phyloP scores from a whole-genome alignment of 192 early-diverging fungal species.

The Coemansia pectinata region DNA sequence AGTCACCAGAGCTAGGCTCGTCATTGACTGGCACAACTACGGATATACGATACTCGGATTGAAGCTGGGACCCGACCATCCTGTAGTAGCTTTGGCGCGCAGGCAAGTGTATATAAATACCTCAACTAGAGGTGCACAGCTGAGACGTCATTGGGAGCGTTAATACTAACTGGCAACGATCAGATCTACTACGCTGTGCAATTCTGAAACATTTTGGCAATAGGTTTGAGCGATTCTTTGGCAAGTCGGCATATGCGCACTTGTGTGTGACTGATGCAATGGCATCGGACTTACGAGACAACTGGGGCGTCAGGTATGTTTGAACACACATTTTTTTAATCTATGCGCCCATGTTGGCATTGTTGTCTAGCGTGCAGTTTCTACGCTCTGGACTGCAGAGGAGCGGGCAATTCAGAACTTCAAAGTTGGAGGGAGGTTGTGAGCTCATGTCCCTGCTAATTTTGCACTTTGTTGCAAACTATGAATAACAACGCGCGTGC shows the following conservation, averaged over 20 bases:
- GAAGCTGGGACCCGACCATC: conserved; percentile 59
- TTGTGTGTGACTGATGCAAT: conserved; percentile 86
- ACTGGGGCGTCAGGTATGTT: conserved; percentile 66
- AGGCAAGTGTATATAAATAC: conserved; percentile 15
- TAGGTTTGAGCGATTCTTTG: conserved; percentile 49
- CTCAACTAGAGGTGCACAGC: neutral
- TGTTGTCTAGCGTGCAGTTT: neutral
- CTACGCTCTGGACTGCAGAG: neutral
- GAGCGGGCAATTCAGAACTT: neutral
- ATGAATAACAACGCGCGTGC: neutral
- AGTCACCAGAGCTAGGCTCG: conserved; percentile 65
- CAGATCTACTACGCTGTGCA: neutral
- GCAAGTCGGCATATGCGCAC: conserved; percentile 68
- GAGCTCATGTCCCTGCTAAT: neutral
- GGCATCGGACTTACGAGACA: conserved; percentile 63
- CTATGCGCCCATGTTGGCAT: conserved; percentile 5
- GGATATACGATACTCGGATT: conserved; percentile 85
- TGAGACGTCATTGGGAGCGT: neutral
- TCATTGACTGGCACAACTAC: conserved; percentile 99
- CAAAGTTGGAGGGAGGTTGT: neutral
- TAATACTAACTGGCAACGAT: neutral
- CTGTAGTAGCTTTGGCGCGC: conserved; percentile 41
- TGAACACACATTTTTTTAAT: conserved; percentile 7
- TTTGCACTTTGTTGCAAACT: conserved; percentile 15
- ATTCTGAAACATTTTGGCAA: neutral